These are phyloP conservation scores for Plantago ovata DNA, from an alignment of 257 asterid species.

Conservation along the genomic window DNA sequence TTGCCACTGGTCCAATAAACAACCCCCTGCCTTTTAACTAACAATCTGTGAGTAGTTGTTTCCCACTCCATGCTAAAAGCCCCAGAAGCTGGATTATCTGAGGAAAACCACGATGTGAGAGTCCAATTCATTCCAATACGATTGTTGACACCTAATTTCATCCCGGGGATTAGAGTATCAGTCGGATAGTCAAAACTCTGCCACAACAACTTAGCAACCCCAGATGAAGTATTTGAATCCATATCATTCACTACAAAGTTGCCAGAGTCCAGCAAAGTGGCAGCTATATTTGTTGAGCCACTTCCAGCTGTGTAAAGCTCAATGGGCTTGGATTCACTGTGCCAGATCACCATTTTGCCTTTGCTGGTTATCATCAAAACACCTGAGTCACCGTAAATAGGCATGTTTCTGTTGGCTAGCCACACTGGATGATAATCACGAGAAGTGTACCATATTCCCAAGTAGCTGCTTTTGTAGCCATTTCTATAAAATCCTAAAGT, in stretches of 20 bases:
- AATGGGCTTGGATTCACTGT: not conserved
- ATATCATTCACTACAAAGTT: constrained; percentile 27
- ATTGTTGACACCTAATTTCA: constrained; percentile 34
- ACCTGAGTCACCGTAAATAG: constrained; percentile 2
- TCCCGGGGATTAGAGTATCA: constrained; percentile 29
- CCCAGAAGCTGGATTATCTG: constrained; percentile 16
- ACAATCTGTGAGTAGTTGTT: constrained; percentile 11
- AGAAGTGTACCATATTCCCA: constrained; percentile 27
- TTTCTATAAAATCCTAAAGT: constrained; percentile 29
- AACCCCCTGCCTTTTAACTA: constrained; percentile 17
- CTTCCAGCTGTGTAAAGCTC: constrained; percentile 8
- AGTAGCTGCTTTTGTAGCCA: constrained; percentile 16
- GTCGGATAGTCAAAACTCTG: constrained; percentile 50
- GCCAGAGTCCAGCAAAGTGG: constrained; percentile 23
- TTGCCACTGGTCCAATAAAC: constrained; percentile 20
- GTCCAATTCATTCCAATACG: constrained; percentile 32
- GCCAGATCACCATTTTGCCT: constrained; percentile 10
- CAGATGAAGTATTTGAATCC: not conserved
- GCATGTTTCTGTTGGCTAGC: constrained; percentile 31
- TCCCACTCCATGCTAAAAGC: constrained; percentile 28
- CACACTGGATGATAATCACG: constrained; percentile 15
- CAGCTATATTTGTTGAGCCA: constrained; percentile 14
- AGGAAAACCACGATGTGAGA: constrained; percentile 35
- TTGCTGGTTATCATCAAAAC: constrained; percentile 20
- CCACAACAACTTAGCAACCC: constrained; percentile 7